A percentile compares a stretch with the other conserved stretches of the same genome.
phyloP scores from a whole-genome alignment of 306 rosid species.

The Oxytropis ochrocephala region DNA sequence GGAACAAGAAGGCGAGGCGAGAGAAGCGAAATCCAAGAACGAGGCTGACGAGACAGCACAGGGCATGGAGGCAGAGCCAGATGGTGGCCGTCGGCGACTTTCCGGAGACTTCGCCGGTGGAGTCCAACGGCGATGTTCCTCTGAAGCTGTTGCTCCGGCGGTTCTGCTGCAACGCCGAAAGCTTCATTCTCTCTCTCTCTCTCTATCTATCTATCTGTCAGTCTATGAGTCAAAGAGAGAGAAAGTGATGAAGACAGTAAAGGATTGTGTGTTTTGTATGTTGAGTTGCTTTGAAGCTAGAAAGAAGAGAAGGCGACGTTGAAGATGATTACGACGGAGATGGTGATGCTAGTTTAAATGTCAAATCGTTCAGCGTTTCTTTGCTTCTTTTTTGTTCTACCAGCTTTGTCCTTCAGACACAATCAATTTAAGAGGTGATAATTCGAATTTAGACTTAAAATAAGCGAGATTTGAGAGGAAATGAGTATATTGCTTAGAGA shows the following conservation, averaged over 20 bases:
- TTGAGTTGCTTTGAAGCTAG: background rate
- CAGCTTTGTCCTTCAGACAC: background rate
- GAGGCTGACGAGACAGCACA: constrained; percentile 66
- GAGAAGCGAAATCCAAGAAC: constrained; percentile 78
- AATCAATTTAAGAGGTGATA: background rate
- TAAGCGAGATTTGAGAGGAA: no score
- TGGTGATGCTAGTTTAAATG: background rate
- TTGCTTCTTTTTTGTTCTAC: background rate
- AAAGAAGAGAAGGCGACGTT: background rate
- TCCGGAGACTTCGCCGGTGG: constrained; percentile 42
- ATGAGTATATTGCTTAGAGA: no score
- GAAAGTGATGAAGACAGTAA: background rate
- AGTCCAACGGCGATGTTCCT: constrained; percentile 44
- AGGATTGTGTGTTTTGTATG: background rate
- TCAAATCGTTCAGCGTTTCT: background rate
- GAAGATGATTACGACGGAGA: background rate
- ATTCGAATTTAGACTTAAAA: background rate
- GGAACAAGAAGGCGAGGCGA: constrained; percentile 59
- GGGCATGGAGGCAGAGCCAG: constrained; percentile 58
- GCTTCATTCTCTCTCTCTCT: constrained; percentile 44
- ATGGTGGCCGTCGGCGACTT: constrained; percentile 55
- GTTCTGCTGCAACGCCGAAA: constrained; percentile 65
- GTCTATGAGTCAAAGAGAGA: background rate
- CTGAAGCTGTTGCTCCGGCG: constrained; percentile 64
- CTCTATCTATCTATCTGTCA: no score